phyloP scores from a whole-genome alignment of 2,329 filamentous ascomycete species.

The Monosporascus sp. region DNA sequence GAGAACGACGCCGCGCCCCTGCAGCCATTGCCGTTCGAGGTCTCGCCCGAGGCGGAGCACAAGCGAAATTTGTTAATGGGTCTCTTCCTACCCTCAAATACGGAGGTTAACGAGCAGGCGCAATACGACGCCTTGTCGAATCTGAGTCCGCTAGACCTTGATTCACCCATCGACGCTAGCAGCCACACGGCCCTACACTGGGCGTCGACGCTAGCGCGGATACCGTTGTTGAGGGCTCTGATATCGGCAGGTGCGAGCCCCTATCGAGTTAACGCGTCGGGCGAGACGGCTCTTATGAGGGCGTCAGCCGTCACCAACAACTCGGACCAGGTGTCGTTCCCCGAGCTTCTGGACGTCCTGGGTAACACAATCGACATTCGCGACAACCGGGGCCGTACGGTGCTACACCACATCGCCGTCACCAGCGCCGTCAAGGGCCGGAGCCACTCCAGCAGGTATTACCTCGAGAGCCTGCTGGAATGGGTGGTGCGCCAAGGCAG shows the following conservation, averaged over 20 bases:
- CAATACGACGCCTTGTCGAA: slow-evolving; percentile 73
- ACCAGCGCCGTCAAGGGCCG: slow-evolving; percentile 94
- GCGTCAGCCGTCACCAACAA: slow-evolving; percentile 93
- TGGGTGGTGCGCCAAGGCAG: slow-evolving; percentile 88
- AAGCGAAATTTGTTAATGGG: slow-evolving; percentile 80
- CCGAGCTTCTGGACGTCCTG: slow-evolving; percentile 82
- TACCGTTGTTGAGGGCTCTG: slow-evolving; percentile 74
- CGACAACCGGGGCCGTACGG: slow-evolving; percentile 84
- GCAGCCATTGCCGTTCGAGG: slow-evolving; percentile 58
- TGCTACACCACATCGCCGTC: slow-evolving; percentile 92
- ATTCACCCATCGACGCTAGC: slow-evolving; percentile 86
- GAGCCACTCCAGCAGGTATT: slow-evolving; percentile 88
- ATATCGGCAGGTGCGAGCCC: slow-evolving; percentile 83
- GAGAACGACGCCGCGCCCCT: slow-evolving; percentile 57
- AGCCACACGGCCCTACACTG: slow-evolving; percentile 91
- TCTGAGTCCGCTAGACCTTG: slow-evolving; percentile 74
- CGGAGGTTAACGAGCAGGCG: slow-evolving; percentile 59
- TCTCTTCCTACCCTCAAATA: slow-evolving; percentile 71
- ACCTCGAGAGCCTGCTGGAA: slow-evolving; percentile 88
- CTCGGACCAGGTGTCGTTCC: slow-evolving; percentile 84
- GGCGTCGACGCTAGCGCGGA: slow-evolving; percentile 87
- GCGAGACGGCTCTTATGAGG: slow-evolving; percentile 89
- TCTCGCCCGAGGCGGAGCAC: slow-evolving; percentile 63
- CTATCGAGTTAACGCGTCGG: slow-evolving; percentile 79
- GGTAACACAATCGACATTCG: slow-evolving; percentile 86